Evolutionary conservation across 2,329 filamentous ascomycete species (phyloP), one percentile per base, ranked within the genome.

Genomic region (Colletotrichum theobromicola): DNA sequence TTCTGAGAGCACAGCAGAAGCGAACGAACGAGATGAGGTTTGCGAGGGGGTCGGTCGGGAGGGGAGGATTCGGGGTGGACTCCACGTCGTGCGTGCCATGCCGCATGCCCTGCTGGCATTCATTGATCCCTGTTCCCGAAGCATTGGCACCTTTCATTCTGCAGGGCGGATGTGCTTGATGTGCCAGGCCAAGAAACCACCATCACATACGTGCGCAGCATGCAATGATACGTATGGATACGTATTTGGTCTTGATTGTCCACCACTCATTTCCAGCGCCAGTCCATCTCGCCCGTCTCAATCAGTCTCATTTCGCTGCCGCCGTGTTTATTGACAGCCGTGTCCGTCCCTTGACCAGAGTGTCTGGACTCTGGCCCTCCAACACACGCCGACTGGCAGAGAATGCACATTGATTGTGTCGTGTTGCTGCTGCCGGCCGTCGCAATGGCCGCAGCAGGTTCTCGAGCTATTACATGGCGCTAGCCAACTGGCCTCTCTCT

Each of bases 401-500:
- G 35, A 72, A 30, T 68, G 70, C 65, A 35, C 24, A 24, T 60
- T 32, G 64, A 68, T n/a, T 62, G 64, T 46, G 65, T 63, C 64
- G 53, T 64, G 53, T 57, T 58, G 34, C 34, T 42, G 53, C 46
- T 58, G 34, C 34, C 34, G 74, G 76, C 71, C 70, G 74, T 73
- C 77, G 77, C 72, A 79, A 76, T 77, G 76, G 76, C 75, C 76
- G 78, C 74, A 85, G 81, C 80, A 83, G n/a, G 42, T n/a, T n/a
- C 82, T 88, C 87, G 68, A 66, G n/a, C 37, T 64, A 50, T 50
- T 50, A 72, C 72, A 62, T 71, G 62, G 68, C 68, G 72, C 72
- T 74, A 74, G 72, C 68, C 72, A 84, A 87, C 80, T 88, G 87
- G 85, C 87, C 83, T 79, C 78, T 77, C 78, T 72, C 75, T 78